These are phyloP conservation scores for Fonsecaea monophora DNA, from an alignment of 2,329 filamentous ascomycete genomes.

Conservation along the genomic window DNA sequence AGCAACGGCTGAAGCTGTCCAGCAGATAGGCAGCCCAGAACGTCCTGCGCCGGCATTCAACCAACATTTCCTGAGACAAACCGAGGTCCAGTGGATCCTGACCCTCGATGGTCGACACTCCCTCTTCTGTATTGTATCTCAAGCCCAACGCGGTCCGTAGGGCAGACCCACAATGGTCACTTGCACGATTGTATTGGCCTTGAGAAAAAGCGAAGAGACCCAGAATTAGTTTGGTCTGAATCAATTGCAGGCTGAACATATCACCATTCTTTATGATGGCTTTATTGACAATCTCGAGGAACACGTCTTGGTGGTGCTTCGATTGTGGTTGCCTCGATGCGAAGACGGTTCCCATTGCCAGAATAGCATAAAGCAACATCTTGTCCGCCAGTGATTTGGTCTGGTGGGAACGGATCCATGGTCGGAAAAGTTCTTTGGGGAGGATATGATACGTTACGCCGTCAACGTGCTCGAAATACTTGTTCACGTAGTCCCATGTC, in stretches of 20 bases:
- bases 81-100: constrained; percentile 61
- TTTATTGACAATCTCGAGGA: constrained; percentile 63
- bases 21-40: constrained; percentile 75
- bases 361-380: constrained; percentile 66
- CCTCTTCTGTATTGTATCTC: constrained; percentile 68
- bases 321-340: constrained; percentile 50
- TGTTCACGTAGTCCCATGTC: constrained; percentile 59
- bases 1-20: constrained; percentile 70
- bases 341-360: constrained; percentile 65
- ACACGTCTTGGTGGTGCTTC: constrained; percentile 55
- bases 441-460: constrained; percentile 63
- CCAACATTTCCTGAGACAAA: constrained; percentile 63
- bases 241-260: constrained; percentile 66
- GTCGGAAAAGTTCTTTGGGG: constrained; percentile 59
- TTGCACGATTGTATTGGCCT: constrained; percentile 65
- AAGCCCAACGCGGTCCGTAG: constrained; percentile 65
- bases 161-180: constrained; percentile 69
- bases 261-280: constrained; percentile 61
- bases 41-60: constrained; percentile 72
- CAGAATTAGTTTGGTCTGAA: constrained; percentile 71
- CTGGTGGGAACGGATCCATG: constrained; percentile 59
- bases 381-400: constrained; percentile 61
- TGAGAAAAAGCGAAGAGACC: constrained; percentile 70
- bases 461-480: constrained; percentile 66
- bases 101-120: constrained; percentile 56